phyloP scores from a whole-genome alignment of 768 basidiomycete genomes.

The Crassisporium funariophilum region DNA sequence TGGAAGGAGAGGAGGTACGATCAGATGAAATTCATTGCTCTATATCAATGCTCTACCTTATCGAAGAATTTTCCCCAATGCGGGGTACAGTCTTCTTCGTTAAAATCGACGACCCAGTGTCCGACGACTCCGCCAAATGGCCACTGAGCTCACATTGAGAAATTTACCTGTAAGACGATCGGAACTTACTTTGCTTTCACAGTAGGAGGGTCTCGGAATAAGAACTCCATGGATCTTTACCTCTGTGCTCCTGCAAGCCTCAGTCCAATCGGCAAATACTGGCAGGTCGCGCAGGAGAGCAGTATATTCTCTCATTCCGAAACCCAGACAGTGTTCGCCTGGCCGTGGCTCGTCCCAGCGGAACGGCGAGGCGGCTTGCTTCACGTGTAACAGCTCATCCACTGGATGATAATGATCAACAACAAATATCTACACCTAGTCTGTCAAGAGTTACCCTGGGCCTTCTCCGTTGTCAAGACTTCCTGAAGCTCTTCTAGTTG shows the following conservation, averaged over 20 bases:
- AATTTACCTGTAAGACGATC: neutral
- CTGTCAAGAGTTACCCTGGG: too few species aligned
- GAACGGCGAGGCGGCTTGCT: slow-evolving; percentile 1
- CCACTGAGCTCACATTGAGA: slow-evolving; percentile 28
- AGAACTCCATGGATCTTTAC: slow-evolving; percentile 28
- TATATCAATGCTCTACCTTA: slow-evolving; percentile 19
- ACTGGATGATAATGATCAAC: neutral
- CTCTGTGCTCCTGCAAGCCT: slow-evolving; percentile 27
- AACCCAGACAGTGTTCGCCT: slow-evolving; percentile 27
- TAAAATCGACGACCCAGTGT: slow-evolving; percentile 31
- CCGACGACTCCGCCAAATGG: slow-evolving; percentile 32
- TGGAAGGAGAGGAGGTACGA: neutral
- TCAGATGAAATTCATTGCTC: neutral
- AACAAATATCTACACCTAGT: too few species aligned
- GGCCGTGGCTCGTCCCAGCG: slow-evolving; percentile 29
- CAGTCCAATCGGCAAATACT: slow-evolving; percentile 27
- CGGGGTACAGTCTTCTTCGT: slow-evolving; percentile 28
- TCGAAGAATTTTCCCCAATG: slow-evolving; percentile 31
- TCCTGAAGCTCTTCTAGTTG: too few species aligned
- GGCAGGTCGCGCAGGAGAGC: slow-evolving; percentile 29
- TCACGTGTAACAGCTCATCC: neutral
- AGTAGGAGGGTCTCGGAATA: slow-evolving; percentile 25
- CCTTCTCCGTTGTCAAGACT: too few species aligned
- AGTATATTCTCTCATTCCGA: slow-evolving; percentile 31
- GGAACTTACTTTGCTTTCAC: slow-evolving; percentile 30